phyloP scores from a whole-genome alignment of 2,329 filamentous ascomycete species.

The Neofusicoccum parvum region DNA sequence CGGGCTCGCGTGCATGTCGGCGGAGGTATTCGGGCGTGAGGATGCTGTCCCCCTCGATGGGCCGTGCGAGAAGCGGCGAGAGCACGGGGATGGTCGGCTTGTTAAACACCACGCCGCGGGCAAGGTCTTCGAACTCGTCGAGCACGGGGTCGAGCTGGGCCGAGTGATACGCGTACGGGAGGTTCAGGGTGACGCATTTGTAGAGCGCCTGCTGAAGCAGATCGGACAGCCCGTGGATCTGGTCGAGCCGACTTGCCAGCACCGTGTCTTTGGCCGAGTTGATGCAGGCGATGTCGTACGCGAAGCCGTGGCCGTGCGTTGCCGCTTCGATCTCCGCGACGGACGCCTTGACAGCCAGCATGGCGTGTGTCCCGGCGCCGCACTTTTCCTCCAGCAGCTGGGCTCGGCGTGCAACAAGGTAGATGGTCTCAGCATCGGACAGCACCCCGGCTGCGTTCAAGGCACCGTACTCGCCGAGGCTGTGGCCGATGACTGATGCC shows the following conservation, averaged over 20 bases:
- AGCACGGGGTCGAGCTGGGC: constrained; percentile 46
- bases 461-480: constrained; percentile 45
- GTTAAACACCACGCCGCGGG: constrained; percentile 31
- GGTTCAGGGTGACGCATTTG: constrained; percentile 25
- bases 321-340: not conserved
- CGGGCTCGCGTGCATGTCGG: constrained; percentile 36
- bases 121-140: constrained; percentile 38
- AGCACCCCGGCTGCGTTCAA: constrained; percentile 40
- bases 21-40: constrained; percentile 45
- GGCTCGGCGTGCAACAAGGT: constrained; percentile 40
- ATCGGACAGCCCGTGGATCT: constrained; percentile 21
- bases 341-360: constrained; percentile 26
- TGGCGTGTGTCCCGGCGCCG: constrained; percentile 28
- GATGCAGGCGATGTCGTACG: constrained; percentile 32
- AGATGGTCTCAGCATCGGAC: constrained; percentile 35
- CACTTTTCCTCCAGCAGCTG: constrained; percentile 32
- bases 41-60: constrained; percentile 41
- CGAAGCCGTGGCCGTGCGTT: not conserved
- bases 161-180: constrained; percentile 31
- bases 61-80: constrained; percentile 49
- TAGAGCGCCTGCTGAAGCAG: constrained; percentile 19
- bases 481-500: constrained; percentile 28
- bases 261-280: constrained; percentile 36
- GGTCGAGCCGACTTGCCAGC: constrained; percentile 29
- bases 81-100: constrained; percentile 40